Conservation (phyloP, 148 eudicot species). For the Heliamphora exappendiculata region DNA sequence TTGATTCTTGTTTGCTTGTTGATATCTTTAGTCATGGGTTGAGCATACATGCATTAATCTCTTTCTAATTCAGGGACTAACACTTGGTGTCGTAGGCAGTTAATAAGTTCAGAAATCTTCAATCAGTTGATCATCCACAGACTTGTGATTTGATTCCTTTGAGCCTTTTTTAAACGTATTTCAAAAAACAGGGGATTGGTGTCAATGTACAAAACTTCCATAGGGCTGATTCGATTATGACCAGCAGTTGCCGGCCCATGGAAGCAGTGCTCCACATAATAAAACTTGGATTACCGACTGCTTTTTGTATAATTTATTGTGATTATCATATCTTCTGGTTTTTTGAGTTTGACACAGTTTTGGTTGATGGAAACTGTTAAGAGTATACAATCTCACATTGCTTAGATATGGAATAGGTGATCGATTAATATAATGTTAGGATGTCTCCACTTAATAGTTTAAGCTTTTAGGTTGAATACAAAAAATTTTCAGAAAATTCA, state of each 20-base stretch:
- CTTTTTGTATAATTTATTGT: not conserved
- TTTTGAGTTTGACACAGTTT: not conserved
- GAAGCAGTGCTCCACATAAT: not conserved
- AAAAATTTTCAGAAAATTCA: not conserved
- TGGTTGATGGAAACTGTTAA: conserved; percentile 16
- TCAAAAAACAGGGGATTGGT: not conserved
- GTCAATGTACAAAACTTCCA: not conserved
- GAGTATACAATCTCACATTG: too few species aligned
- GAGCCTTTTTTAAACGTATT: not conserved
- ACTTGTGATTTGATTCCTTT: not conserved
- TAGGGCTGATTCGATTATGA: not conserved
- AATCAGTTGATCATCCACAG: not conserved
- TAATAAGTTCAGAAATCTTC: not conserved
- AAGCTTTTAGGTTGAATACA: too few species aligned
- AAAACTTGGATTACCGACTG: not conserved
- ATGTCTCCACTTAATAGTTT: too few species aligned
- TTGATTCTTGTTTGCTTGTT: not conserved
- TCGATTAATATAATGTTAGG: not conserved
- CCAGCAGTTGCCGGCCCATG: conserved; percentile 2
- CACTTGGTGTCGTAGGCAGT: not conserved
- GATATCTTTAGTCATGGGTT: not conserved
- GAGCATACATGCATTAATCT: not conserved
- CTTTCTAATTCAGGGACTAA: not conserved
- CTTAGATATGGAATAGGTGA: too few species aligned
- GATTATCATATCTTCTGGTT: not conserved